Evolutionary conservation across 306 rosid genomes (phyloP).

Genomic region (Medicago truncatula): MtrunA17r5.0-ANR NC_053049.1:35091001-35091500

Average conservation of each 20-base stretch:
- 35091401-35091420: not conserved
- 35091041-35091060: too few species aligned
- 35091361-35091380: not conserved
- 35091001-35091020: too few species aligned
- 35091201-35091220: not conserved
- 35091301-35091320: not conserved
- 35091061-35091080: too few species aligned
- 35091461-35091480: not conserved
- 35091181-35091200: too few species aligned
- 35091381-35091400: not conserved
- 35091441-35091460: not conserved
- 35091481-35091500: not conserved
- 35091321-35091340: not conserved
- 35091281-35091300: not conserved
- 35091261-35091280: not conserved
- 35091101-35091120: too few species aligned
- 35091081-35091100: too few species aligned
- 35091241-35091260: not conserved
- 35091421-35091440: not conserved
- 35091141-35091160: too few species aligned
- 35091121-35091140: too few species aligned
- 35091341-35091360: not conserved
- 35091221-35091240: not conserved
- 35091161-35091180: too few species aligned
- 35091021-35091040: too few species aligned